Evolutionary conservation across 208 protist species (phyloP).

Genomic region (Entamoeba nuttalli): DNA sequence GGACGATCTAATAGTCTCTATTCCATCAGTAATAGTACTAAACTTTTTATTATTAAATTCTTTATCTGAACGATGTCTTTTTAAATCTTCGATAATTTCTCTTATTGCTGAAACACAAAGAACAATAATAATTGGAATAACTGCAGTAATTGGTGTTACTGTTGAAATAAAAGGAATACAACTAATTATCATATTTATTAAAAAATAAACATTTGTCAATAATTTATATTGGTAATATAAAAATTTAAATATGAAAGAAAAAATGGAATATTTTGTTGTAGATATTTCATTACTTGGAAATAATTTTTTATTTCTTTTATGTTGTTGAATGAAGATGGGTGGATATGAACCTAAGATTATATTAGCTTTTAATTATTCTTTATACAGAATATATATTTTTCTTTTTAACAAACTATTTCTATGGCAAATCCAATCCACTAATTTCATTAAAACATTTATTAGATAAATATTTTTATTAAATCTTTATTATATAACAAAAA

Average conservation of each 20-base stretch:
- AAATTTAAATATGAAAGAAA: not conserved
- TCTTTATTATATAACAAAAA: no score
- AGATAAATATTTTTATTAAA: no score
- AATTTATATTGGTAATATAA: conserved; percentile 11
- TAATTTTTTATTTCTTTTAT: not conserved
- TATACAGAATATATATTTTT: no score
- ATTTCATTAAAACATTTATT: no score
- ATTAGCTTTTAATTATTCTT: no score
- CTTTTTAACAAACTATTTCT: no score
- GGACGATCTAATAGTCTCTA: not conserved
- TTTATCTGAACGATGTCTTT: not conserved
- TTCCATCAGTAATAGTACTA: not conserved
- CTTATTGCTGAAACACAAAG: conserved; percentile 8
- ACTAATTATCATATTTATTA: conserved; percentile 1
- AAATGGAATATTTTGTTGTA: conserved; percentile 1
- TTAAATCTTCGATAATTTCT: conserved; percentile 19
- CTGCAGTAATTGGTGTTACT: not conserved
- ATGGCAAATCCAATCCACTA: no score
- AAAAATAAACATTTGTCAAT: conserved; percentile 25
- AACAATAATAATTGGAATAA: conserved; percentile 13
- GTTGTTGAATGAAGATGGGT: not conserved
- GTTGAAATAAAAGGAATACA: not conserved
- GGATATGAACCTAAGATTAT: no score
- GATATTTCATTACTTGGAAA: not conserved
- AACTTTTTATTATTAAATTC: not conserved